These are phyloP conservation scores for Russula abietina DNA, from an alignment of 768 basidiomycete species.

Conservation along the genomic window DNA sequence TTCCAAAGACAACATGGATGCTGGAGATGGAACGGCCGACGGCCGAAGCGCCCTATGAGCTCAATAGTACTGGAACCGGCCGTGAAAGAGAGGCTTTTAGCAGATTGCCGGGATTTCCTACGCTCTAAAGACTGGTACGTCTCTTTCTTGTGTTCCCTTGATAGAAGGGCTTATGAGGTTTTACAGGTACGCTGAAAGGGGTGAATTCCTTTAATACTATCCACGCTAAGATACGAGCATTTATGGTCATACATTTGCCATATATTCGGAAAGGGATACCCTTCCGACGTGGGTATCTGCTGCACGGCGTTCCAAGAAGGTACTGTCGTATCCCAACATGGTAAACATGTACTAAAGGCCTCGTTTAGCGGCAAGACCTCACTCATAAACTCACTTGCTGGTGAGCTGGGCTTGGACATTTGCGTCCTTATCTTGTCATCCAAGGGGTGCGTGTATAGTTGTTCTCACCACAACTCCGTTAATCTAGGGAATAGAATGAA, in stretches of 20 bases:
- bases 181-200: constrained; percentile 82
- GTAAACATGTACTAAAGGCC: constrained; percentile 21
- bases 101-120: constrained; percentile 81
- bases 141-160: constrained; percentile 8
- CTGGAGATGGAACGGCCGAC: constrained; percentile 85
- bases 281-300: constrained; percentile 80
- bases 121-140: constrained; percentile 79
- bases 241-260: constrained; percentile 6
- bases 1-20: constrained; percentile 53
- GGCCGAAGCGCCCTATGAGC: constrained; percentile 84
- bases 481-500: constrained; percentile 57
- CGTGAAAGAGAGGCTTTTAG: constrained; percentile 83
- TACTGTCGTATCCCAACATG: constrained; percentile 28
- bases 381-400: constrained; percentile 76
- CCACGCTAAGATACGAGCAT: not conserved
- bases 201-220: constrained; percentile 36
- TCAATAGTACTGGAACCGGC: constrained; percentile 88
- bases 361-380: constrained; percentile 71
- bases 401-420: constrained; percentile 82
- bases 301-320: constrained; percentile 85
- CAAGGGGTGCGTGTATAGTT: constrained; percentile 54
- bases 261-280: constrained; percentile 56
- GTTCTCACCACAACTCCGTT: constrained; percentile 11
- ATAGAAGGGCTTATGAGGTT: not conserved
- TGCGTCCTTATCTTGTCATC: constrained; percentile 86